Evolutionary conservation across 2,329 filamentous ascomycete genomes (phyloP), one percentile per base, ranked within the genome.

Genomic region (Emericellopsis atlantica): DNA sequence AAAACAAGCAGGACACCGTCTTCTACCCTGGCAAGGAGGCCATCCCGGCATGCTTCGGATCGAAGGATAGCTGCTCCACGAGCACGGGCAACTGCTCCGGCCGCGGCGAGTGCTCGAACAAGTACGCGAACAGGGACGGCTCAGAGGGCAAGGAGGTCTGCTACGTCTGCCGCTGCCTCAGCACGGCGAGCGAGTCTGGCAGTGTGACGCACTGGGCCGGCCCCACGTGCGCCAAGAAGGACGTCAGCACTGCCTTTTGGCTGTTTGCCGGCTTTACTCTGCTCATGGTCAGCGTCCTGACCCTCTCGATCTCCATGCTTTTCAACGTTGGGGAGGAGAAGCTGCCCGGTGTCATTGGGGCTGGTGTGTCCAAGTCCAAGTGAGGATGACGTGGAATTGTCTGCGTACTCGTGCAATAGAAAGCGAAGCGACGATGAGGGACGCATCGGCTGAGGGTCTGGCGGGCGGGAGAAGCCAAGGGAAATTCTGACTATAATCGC

Each of bases 291-390:
- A 72, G 76, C 37, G 62, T 84, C 32, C 64, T 93, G 23, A 70
- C 69, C 32, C 80, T 83, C 56, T 79, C 77, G 10, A 80, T 96
- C 50, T 78, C 81, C 6, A 67, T 94, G 70, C 61, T 98, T 41
- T 92, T 82, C 61, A 80, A 69, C 46, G 84, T 96, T 53, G 92
- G 90, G 29, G 76, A 84, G 58, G 80, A 94, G 66, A 83, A 88
- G 62, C 69, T 96, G 48, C 92, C 92, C 0, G 88, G 88, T 51
- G 90, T 98, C 8, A 89, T 98, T 59, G 87, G 88, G n/a, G 92
- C 92, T 37, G 92, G 92, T 47, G 90, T 98, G 32, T 84, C 82
- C 48, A 76, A 79, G 44, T 71, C 79, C 29, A 87, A 81, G 61
- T 76, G 10, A 29, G 26, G 26, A 29, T 12, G 4, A 29, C 8